Evolutionary conservation across 75 land plant genomes (phyloP), one percentile per base, ranked within the genome.

Genomic region (Cryptomeria japonica): DNA sequence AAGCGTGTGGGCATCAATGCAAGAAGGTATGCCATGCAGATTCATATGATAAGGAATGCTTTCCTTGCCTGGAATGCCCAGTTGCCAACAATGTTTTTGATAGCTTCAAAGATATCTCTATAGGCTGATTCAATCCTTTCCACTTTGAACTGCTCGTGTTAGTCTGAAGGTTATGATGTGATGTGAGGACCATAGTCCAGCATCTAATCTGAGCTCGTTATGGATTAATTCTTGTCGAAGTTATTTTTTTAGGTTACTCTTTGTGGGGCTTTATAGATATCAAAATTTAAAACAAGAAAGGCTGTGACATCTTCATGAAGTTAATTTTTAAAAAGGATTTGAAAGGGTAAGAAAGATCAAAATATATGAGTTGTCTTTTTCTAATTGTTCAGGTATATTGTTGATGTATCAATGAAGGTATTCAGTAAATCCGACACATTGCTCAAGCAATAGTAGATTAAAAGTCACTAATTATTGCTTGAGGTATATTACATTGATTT

Each of bases 1-100:
- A 49, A 61, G 15, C 15, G 53, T 88, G 89, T 64, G 79, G 77
- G 47, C 90, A 89, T 70, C 25, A 18, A 2, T 90, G 90, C 76
- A 46, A 44, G 61, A 83, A 41, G 22, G 15, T 37, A 7, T 90
- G 90, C 80, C 90, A 90, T 90, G 86, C 49, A 22, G 41, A 28
- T 42, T 82, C 47, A 19, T 44, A 75, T 39, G 31, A 42, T 28
- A 51, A 41, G 7, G 39, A 47, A 4, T 90, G 90, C 86, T 85
- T 85, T 36, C 90, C 90, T n/a, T 90, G 90, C 58, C 38, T 12
- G 15, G 38, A 38, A n/a, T 82, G 84, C 84, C 46, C 44, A 11
- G 31, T 46, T 46, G 44, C 34, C 2, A n/a, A 10, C n/a, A n/a
- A 46, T 82, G 49, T 82, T 44, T n/a, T 0, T 82, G 47, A 82